Conservation (phyloP, 176 grass and related monocot genomes). For the Microstegium vimineum region DNA sequence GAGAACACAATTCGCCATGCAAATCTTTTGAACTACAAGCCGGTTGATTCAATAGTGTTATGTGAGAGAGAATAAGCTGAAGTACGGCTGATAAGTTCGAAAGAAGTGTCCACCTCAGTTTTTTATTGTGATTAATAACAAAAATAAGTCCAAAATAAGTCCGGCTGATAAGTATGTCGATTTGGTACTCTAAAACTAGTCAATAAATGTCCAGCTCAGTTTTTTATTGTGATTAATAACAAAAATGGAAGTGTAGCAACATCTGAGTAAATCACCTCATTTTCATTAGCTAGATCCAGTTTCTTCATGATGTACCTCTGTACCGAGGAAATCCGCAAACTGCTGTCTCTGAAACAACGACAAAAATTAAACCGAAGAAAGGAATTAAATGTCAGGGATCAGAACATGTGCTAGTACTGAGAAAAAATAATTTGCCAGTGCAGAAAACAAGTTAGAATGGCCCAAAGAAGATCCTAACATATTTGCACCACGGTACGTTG, state of each 20-base stretch:
- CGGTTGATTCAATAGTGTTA: too few species aligned
- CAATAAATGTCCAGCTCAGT: not conserved
- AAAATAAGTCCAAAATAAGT: too few species aligned
- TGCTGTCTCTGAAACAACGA: slow-evolving; percentile 61
- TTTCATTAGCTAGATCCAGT: slow-evolving; percentile 65
- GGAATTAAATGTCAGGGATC: slow-evolving; percentile 1
- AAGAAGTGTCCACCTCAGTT: too few species aligned
- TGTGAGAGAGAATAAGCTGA: too few species aligned
- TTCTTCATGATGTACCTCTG: slow-evolving; percentile 72
- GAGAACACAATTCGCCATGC: not conserved
- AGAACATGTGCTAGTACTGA: not conserved
- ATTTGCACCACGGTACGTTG: too few species aligned
- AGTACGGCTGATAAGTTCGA: too few species aligned
- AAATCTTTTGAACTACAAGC: too few species aligned
- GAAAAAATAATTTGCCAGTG: not conserved
- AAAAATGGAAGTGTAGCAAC: slow-evolving; percentile 1
- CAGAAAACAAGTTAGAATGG: not conserved
- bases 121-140: too few species aligned
- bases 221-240: not conserved
- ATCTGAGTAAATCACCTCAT: slow-evolving; percentile 55
- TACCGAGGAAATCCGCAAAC: slow-evolving; percentile 57
- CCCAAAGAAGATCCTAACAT: not conserved
- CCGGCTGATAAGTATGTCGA: too few species aligned
- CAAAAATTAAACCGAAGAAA: not conserved
- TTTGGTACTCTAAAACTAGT: slow-evolving; percentile 1